Percentiles rank a stretch among this genome's conserved stretches.
Evolutionary conservation across 108 stramenopile genomes (phyloP).

Genomic region (Seminavis robusta): DNA sequence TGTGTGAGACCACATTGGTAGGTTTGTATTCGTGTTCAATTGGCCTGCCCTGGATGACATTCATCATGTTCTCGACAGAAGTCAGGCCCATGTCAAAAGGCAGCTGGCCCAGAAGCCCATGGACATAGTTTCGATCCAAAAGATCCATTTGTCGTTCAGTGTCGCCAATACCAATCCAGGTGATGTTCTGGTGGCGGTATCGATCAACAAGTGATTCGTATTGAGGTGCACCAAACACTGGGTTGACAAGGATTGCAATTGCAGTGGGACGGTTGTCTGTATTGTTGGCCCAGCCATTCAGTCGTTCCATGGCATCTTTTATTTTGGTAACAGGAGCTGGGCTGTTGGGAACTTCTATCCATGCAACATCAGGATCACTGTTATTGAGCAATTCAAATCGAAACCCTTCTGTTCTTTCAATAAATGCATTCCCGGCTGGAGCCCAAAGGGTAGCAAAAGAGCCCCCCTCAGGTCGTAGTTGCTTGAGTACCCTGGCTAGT

Average conservation of each 20-base stretch:
- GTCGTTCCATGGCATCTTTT: too few species aligned
- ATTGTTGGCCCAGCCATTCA: too few species aligned
- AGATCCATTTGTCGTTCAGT: constrained; percentile 11
- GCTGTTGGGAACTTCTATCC: constrained; percentile 1
- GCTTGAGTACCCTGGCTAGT: constrained; percentile 16
- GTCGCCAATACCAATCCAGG: constrained; percentile 7
- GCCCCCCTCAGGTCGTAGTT: constrained; percentile 25
- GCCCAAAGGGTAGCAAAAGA: constrained; percentile 9
- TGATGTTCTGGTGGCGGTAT: constrained; percentile 1
- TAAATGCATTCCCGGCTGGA: constrained; percentile 4
- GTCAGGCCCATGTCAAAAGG: constrained; percentile 24
- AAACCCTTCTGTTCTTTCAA: constrained; percentile 5
- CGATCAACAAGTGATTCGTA: too few species aligned
- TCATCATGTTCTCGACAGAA: neutral
- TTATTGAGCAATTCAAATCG: too few species aligned
- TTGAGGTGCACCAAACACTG: too few species aligned
- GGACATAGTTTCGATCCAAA: constrained; percentile 16
- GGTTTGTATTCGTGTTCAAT: too few species aligned
- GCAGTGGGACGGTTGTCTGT: too few species aligned
- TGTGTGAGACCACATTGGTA: constrained; percentile 13
- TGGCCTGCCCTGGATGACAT: neutral
- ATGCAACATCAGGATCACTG: neutral
- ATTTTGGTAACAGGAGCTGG: too few species aligned
- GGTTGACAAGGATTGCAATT: too few species aligned
- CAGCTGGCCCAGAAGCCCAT: constrained; percentile 33